phyloP scores from a whole-genome alignment of 257 asterid species.

The Misopates orontium region DNA sequence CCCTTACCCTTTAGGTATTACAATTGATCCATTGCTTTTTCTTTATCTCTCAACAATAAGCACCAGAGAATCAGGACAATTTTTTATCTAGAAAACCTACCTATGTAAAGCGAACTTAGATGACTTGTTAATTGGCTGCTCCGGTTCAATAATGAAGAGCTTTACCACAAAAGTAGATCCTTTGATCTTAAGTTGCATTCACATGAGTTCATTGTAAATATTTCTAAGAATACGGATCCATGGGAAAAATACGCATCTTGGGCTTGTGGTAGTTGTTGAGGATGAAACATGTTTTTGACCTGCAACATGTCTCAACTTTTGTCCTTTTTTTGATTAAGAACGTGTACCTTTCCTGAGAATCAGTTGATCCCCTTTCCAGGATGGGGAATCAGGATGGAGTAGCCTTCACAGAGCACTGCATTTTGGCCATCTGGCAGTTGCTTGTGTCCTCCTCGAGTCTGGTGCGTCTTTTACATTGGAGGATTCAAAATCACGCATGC shows the following conservation, averaged over 20 bases:
- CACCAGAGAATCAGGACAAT: conserved; percentile 22
- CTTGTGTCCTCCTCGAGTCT: conserved; percentile 81
- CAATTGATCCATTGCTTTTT: conserved; percentile 7
- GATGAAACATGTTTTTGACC: conserved; percentile 25
- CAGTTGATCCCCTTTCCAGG: conserved; percentile 49
- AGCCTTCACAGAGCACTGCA: conserved; percentile 96
- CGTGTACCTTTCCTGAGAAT: conserved; percentile 22
- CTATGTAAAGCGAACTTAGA: conserved; percentile 24
- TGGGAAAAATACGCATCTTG: conserved; percentile 17
- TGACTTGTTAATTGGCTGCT: conserved; percentile 15
- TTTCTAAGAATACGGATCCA: not conserved
- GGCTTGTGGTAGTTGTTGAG: conserved; percentile 11
- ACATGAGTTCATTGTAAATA: conserved; percentile 9
- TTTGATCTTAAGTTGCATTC: not conserved
- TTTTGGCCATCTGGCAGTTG: conserved; percentile 94
- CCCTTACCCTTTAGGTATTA: conserved; percentile 21
- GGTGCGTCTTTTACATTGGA: conserved; percentile 78
- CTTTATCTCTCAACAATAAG: conserved; percentile 24
- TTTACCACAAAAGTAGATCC: conserved; percentile 8
- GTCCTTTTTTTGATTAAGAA: conserved; percentile 18
- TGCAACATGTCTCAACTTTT: conserved; percentile 20
- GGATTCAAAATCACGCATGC: conserved; percentile 80
- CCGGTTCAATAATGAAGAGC: conserved; percentile 11
- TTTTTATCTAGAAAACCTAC: conserved; percentile 8
- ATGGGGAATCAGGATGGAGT: conserved; percentile 98